Conservation (phyloP, 2,329 filamentous ascomycete genomes). For the Trichoderma lentiforme region DNA sequence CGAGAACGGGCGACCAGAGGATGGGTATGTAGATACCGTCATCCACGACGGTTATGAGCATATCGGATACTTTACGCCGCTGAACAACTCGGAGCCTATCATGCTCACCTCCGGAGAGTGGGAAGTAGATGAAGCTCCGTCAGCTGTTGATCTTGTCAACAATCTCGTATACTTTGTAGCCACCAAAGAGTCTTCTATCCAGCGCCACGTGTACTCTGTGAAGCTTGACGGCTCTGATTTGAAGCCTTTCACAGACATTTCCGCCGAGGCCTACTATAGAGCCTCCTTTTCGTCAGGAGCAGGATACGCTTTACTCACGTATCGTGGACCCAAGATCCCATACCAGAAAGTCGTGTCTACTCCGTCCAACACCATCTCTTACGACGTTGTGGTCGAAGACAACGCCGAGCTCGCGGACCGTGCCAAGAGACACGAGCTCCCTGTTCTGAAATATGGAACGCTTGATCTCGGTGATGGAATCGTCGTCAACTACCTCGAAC, state of each 20-base stretch:
- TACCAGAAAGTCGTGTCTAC: conserved; percentile 90
- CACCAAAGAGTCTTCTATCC: conserved; percentile 81
- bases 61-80: conserved; percentile 84
- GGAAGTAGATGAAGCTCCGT: conserved; percentile 86
- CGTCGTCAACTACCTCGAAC: conserved; percentile 70
- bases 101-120: conserved; percentile 85
- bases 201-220: conserved; percentile 89
- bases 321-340: conserved; percentile 79
- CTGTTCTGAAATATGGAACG: conserved; percentile 76
- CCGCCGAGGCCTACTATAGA: conserved; percentile 71
- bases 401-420: conserved; percentile 68
- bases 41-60: conserved; percentile 87
- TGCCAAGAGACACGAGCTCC: conserved; percentile 74
- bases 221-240: conserved; percentile 75
- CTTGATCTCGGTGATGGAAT: conserved; percentile 77
- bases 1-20: conserved; percentile 67
- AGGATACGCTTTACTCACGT: conserved; percentile 79
- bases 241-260: conserved; percentile 69
- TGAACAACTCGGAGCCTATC: conserved; percentile 77
- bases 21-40: conserved; percentile 91
- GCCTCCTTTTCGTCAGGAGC: conserved; percentile 81
- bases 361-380: conserved; percentile 61
- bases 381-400: conserved; percentile 71
- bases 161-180: conserved; percentile 89
- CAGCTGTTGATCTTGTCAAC: conserved; percentile 76